Evolutionary conservation across 345 rosid genomes (phyloP).

Genomic region (Linum lewisii): DNA sequence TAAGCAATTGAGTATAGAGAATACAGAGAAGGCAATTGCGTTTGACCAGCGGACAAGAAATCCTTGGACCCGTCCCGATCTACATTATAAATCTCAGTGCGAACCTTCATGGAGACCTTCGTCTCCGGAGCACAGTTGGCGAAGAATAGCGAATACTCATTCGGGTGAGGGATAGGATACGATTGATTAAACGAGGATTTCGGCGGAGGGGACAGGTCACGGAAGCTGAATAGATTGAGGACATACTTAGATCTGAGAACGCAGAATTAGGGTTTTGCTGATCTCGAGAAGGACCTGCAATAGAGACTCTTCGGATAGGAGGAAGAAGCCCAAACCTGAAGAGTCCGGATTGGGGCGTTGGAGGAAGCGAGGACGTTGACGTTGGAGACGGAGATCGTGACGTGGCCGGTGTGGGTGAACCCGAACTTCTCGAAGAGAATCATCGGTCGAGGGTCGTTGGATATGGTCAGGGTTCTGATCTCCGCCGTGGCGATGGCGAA

Average conservation of each 20-base stretch:
- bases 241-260: conserved; percentile 72
- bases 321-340: conserved; percentile 85
- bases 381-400: conserved; percentile 45
- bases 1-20: conserved; percentile 48
- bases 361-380: conserved; percentile 60
- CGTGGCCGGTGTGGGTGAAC: conserved; percentile 78
- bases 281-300: conserved; percentile 74
- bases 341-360: conserved; percentile 40
- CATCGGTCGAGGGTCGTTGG: conserved; percentile 72
- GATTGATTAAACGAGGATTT: conserved; percentile 48
- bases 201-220: conserved; percentile 77
- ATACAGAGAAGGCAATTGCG: conserved; percentile 63
- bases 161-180: conserved; percentile 56
- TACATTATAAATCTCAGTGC: conserved; percentile 61
- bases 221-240: conserved; percentile 53
- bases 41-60: conserved; percentile 68
- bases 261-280: conserved; percentile 71
- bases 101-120: conserved; percentile 70
- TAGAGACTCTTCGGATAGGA: conserved; percentile 81
- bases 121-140: conserved; percentile 79
- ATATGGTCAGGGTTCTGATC: conserved; percentile 38
- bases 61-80: conserved; percentile 52
- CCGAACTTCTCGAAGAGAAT: conserved; percentile 96
- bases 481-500: conserved; percentile 11
- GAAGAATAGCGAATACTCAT: conserved; percentile 85